phyloP scores from a whole-genome alignment of 305 asterid species.

The Euphrasia arctica region DNA sequence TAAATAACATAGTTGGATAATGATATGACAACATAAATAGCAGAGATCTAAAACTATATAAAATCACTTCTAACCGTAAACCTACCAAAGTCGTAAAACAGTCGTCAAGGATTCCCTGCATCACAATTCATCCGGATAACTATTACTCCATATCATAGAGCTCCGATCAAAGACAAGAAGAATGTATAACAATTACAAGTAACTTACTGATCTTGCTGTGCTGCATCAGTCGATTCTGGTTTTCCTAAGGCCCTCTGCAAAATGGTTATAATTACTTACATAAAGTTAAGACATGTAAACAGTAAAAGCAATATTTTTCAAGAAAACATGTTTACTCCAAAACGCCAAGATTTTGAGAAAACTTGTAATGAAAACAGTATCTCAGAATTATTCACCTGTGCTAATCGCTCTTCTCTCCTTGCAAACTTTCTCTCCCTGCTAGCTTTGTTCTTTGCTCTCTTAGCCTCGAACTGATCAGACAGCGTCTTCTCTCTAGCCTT shows the following conservation, averaged over 20 bases:
- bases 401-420: conserved; percentile 66
- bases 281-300: background rate
- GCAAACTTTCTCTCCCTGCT: conserved; percentile 76
- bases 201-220: conserved; percentile 57
- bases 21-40: conserved; percentile 20
- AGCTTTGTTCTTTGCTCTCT: conserved; percentile 81
- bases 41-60: conserved; percentile 26
- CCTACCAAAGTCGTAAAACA: background rate
- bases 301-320: background rate
- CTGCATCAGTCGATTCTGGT: conserved; percentile 34
- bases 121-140: background rate
- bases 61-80: conserved; percentile 19
- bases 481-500: conserved; percentile 86
- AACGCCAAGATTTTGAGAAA: background rate
- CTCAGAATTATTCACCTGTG: conserved; percentile 36
- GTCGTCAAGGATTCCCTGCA: conserved; percentile 40
- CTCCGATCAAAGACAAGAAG: background rate
- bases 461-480: conserved; percentile 77
- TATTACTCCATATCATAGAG: background rate
- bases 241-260: conserved; percentile 53
- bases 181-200: background rate
- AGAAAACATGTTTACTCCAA: background rate
- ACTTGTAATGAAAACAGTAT: background rate
- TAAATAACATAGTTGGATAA: conserved; percentile 30
- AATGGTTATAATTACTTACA: background rate